Evolutionary conservation across 192 early-diverging fungal species (phyloP).

Genomic region (Geranomyces michiganensis): DNA sequence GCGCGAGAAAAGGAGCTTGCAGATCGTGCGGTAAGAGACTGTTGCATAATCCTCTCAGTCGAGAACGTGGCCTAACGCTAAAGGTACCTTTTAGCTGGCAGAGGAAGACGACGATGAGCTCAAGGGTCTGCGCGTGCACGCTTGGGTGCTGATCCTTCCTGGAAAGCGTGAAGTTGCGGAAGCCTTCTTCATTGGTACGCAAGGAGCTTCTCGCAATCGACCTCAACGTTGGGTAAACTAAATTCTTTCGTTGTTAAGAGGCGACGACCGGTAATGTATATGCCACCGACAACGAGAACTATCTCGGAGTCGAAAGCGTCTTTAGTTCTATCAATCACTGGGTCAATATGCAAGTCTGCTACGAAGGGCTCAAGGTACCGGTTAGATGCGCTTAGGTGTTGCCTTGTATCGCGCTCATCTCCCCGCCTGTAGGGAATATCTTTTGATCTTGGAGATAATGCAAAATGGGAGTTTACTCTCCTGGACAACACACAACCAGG

Average conservation of each 20-base stretch:
- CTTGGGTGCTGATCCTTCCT: conserved; percentile 63
- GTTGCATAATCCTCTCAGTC: neutral
- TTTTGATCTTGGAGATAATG: conserved; percentile 63
- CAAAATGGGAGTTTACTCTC: conserved; percentile 66
- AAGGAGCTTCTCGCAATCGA: neutral
- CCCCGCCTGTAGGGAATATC: conserved; percentile 50
- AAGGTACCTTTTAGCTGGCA: conserved; percentile 13
- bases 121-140: conserved; percentile 58
- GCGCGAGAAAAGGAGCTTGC: conserved; percentile 31
- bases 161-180: conserved; percentile 63
- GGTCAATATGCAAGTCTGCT: conserved; percentile 69
- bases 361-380: conserved; percentile 60
- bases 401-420: no score
- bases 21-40: conserved; percentile 34
- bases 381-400: no score
- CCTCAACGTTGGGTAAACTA: neutral
- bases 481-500: conserved; percentile 60
- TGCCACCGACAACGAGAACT: conserved; percentile 52
- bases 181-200: conserved; percentile 60
- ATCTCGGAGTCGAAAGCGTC: conserved; percentile 63
- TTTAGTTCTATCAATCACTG: conserved; percentile 61
- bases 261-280: conserved; percentile 53
- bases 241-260: conserved; percentile 36
- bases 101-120: conserved; percentile 60
- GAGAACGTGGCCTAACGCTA: no score